These are phyloP conservation scores for Lizonia empirigonia DNA, from an alignment of 2,329 filamentous ascomycete genomes.

Conservation along the genomic window DNA sequence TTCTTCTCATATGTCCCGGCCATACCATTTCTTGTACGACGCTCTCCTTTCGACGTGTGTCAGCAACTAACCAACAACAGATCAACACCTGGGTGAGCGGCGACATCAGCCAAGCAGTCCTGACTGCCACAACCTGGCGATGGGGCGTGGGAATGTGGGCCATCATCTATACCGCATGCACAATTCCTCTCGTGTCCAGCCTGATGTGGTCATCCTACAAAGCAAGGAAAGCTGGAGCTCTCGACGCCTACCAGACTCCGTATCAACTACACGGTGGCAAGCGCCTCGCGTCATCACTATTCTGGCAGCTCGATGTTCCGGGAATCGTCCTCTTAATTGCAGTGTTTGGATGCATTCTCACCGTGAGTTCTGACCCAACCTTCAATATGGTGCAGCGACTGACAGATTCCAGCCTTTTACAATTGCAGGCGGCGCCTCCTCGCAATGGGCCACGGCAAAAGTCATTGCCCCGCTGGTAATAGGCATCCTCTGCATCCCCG, in stretches of 20 bases:
- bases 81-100: conserved; percentile 69
- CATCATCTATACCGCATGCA: conserved; percentile 62
- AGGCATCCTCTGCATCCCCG: conserved; percentile 57
- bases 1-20: conserved; percentile 18
- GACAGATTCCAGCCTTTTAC: conserved; percentile 51
- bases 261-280: conserved; percentile 51
- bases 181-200: conserved; percentile 60
- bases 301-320: conserved; percentile 61
- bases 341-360: conserved; percentile 56
- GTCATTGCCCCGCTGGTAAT: conserved; percentile 59
- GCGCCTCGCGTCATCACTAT: conserved; percentile 53
- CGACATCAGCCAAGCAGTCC: conserved; percentile 58
- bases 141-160: conserved; percentile 68
- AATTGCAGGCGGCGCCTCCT: conserved; percentile 57
- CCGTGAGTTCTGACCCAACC: conserved; percentile 26
- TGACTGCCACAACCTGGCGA: conserved; percentile 60
- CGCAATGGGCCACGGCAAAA: conserved; percentile 58
- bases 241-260: conserved; percentile 54
- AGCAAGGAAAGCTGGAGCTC: conserved; percentile 58
- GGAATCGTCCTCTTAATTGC: conserved; percentile 56
- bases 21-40: conserved; percentile 11
- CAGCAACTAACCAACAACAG: background rate
- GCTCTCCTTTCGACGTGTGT: background rate
- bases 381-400: background rate
- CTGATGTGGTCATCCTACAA: conserved; percentile 58